A percentile compares a stretch with the other conserved stretches of the same genome.
These are phyloP conservation scores for Curvularia sp. DNA, from an alignment of 2,329 filamentous ascomycete species.

Conservation along the genomic window DNA sequence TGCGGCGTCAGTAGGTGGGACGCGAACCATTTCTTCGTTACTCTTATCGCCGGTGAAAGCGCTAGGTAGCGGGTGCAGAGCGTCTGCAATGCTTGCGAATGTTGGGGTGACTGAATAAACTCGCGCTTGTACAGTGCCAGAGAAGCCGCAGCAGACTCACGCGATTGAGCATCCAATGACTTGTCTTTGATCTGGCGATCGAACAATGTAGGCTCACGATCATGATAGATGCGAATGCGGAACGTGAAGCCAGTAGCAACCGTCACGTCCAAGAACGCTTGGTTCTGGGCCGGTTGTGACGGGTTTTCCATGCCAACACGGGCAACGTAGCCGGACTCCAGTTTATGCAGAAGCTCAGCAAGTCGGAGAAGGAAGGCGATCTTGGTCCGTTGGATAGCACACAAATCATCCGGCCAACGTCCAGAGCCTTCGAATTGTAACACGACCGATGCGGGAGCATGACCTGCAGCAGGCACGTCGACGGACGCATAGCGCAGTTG, in stretches of 20 bases:
- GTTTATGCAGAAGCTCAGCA: conserved; percentile 71
- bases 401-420: conserved; percentile 91
- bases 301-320: conserved; percentile 83
- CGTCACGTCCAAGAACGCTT: conserved; percentile 81
- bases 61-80: conserved; percentile 81
- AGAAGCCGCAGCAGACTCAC: conserved; percentile 73
- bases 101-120: conserved; percentile 75
- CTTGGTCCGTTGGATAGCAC: conserved; percentile 92
- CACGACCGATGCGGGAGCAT: conserved; percentile 74
- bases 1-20: conserved; percentile 80
- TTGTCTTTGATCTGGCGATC: conserved; percentile 81
- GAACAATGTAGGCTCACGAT: conserved; percentile 82
- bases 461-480: conserved; percentile 58
- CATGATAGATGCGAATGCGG: conserved; percentile 85
- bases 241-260: conserved; percentile 77
- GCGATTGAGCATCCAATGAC: conserved; percentile 67
- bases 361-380: conserved; percentile 83
- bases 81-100: conserved; percentile 81
- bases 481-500: conserved; percentile 77
- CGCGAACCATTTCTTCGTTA: conserved; percentile 89
- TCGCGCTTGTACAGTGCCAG: conserved; percentile 74
- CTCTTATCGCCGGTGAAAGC: conserved; percentile 80
- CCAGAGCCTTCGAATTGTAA: conserved; percentile 93
- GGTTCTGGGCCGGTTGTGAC: conserved; percentile 72
- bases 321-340: conserved; percentile 67